These are phyloP conservation scores for Myxozyma vanderwaltii DNA, from an alignment of 805 yeast species.

Conservation along the genomic window DNA sequence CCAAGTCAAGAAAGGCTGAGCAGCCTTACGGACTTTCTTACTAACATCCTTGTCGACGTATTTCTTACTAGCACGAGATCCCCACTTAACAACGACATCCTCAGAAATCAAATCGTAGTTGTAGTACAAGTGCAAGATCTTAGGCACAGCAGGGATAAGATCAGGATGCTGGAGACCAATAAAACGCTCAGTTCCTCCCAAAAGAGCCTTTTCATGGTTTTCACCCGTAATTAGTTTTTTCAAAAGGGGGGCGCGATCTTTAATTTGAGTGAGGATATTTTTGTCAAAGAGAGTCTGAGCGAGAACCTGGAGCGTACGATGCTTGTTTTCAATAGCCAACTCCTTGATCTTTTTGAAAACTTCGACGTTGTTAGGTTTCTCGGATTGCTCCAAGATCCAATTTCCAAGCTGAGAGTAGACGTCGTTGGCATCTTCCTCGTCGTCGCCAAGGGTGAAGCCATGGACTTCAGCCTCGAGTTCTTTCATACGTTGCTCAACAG, in stretches of 20 bases:
- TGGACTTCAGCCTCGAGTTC: conserved; percentile 63
- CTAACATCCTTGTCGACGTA: conserved; percentile 89
- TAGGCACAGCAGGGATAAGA: conserved; percentile 72
- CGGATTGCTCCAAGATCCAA: conserved; percentile 71
- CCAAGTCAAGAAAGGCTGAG: conserved; percentile 95
- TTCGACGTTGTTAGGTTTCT: conserved; percentile 81
- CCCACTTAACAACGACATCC: conserved; percentile 80
- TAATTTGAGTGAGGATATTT: conserved; percentile 69
- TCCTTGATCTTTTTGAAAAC: conserved; percentile 87
- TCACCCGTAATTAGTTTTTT: conserved; percentile 66
- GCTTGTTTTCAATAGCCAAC: conserved; percentile 67
- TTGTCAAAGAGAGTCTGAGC: conserved; percentile 80
- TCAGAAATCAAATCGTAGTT: conserved; percentile 83
- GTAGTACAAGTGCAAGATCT: conserved; percentile 77
- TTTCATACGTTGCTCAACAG: conserved; percentile 86
- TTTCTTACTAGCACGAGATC: conserved; percentile 87
- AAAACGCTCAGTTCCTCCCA: conserved; percentile 95
- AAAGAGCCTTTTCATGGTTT: conserved; percentile 78
- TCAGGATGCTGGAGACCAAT: conserved; percentile 79
- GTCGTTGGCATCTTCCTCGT: conserved; percentile 44
- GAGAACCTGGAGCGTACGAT: conserved; percentile 83
- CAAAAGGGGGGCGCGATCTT: conserved; percentile 78
- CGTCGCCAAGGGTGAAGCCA: conserved; percentile 40
- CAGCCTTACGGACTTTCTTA: conserved; percentile 93
- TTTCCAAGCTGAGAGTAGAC: conserved; percentile 80